Evolutionary conservation across 768 basidiomycete genomes (phyloP).

Genomic region (Gymnopilus junonius): DNA sequence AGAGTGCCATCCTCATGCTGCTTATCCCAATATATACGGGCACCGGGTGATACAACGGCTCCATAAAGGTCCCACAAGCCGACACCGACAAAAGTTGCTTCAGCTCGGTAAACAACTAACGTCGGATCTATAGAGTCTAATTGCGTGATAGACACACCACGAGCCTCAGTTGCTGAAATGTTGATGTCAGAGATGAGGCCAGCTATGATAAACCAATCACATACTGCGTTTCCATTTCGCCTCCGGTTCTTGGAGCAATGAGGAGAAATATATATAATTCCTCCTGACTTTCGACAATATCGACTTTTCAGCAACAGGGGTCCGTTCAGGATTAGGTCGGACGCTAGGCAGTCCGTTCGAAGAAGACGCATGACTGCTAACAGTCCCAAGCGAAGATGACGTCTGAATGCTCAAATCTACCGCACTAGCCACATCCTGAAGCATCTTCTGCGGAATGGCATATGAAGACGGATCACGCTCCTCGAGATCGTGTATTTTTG

Average conservation of each 20-base stretch:
- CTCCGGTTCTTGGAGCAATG: slow-evolving; percentile 94
- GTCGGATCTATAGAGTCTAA: slow-evolving; percentile 98
- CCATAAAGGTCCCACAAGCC: slow-evolving; percentile 94
- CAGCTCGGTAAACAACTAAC: slow-evolving; percentile 92
- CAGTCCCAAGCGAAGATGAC: slow-evolving; percentile 60
- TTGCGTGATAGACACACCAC: slow-evolving; percentile 93
- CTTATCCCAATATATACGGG: slow-evolving; percentile 86
- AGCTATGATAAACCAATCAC: slow-evolving; percentile 32
- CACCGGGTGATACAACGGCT: slow-evolving; percentile 85
- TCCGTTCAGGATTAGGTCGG: slow-evolving; percentile 46
- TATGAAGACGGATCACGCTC: slow-evolving; percentile 68
- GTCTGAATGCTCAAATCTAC: slow-evolving; percentile 72
- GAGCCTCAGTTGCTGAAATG: slow-evolving; percentile 80
- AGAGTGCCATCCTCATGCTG: slow-evolving; percentile 84
- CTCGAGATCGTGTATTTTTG: slow-evolving; percentile 65
- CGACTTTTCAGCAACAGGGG: slow-evolving; percentile 74
- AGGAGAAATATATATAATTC: slow-evolving; percentile 98
- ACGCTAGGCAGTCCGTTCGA: slow-evolving; percentile 41
- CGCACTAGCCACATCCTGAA: slow-evolving; percentile 76
- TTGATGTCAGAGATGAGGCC: no score
- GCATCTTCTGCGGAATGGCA: slow-evolving; percentile 60
- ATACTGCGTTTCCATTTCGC: slow-evolving; percentile 94
- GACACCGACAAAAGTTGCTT: slow-evolving; percentile 96
- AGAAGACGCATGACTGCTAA: slow-evolving; percentile 52
- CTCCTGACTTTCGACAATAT: slow-evolving; percentile 86